Evolutionary conservation across 805 yeast species (phyloP), one percentile per base, ranked within the genome.

Genomic region (Metschnikowia noctiluminum): DNA sequence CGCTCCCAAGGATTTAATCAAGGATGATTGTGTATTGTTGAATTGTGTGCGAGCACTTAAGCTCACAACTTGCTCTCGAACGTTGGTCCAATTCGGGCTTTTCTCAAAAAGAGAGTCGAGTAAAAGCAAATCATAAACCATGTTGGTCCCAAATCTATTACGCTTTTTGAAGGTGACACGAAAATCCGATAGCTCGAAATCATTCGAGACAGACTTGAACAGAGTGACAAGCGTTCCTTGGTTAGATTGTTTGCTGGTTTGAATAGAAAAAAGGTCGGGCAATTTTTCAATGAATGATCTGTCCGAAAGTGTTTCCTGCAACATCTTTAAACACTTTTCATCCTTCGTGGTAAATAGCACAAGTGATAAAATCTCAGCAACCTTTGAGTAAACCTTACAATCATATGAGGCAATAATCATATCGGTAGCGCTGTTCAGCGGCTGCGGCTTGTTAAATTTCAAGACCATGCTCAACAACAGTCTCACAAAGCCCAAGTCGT

Each of bases 1-100:
- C 1, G 94, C 89, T 43, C 92, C 90, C 78, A 88, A 82, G 0
- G 95, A 78, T 57, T 84, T 85, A 3, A 89, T 85, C 16, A 87
- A 78, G 4, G 80, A 71, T 13, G 84, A 71, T 58, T 89, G 96
- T 1, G 91, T 77, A 37, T 82, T 76, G 7, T 81, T 75, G 56
- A 74, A 76, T 52, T 89, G 89, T 42, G 82, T 60, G 57, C 84
- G 84, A 39, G 82, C 64, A 51, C 90, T 83, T 1, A 86, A 81
- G 1, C 75, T 71, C 2, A 78, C 64, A 6, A 89, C 74, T 36
- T 77, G 78, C 3, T 71, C 68, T 49, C 82, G 73, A 34, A 79
- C 65, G 1, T 67, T 66, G 5, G 7, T 14, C 58, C 55, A 51
- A 12, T 47, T 35, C 36, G 76, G 71, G 14, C 61, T 55, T 2